Conservation (phyloP, 2,329 filamentous ascomycete species). For the Aspergillus fijiensis region DNA sequence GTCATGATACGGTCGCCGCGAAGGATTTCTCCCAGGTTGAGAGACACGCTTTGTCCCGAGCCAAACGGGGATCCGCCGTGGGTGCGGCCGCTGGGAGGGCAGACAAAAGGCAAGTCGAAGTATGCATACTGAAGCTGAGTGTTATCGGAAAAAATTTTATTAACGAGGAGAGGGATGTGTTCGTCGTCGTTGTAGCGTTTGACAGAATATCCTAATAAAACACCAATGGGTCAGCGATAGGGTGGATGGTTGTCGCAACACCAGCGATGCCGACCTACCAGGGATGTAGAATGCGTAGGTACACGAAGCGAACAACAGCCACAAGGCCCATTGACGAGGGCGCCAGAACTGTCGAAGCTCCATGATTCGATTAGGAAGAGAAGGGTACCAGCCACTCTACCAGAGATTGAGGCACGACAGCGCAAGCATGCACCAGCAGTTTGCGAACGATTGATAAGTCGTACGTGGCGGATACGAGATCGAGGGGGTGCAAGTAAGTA, state of each 20-base stretch:
- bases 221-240: background rate
- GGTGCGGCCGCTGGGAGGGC: constrained; percentile 69
- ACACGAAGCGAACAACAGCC: constrained; percentile 53
- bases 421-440: constrained; percentile 11
- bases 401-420: constrained; percentile 10
- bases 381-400: constrained; percentile 9
- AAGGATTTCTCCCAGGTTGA: constrained; percentile 84
- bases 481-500: constrained; percentile 4
- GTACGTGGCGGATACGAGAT: constrained; percentile 22
- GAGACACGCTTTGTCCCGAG: constrained; percentile 72
- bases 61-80: constrained; percentile 67
- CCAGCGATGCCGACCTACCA: constrained; percentile 53
- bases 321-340: constrained; percentile 31
- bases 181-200: constrained; percentile 76
- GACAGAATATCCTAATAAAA: constrained; percentile 71
- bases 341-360: constrained; percentile 14
- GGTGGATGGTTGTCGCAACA: background rate
- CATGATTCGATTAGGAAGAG: constrained; percentile 15
- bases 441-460: constrained; percentile 4
- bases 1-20: constrained; percentile 82
- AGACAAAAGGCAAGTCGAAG: constrained; percentile 83
- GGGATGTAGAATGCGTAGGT: constrained; percentile 79
- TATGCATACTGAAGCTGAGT: constrained; percentile 91
- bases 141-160: constrained; percentile 88
- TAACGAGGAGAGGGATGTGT: constrained; percentile 79